Conservation (phyloP, 768 basidiomycete genomes). For the Paxillus ammoniavirescens region DNA sequence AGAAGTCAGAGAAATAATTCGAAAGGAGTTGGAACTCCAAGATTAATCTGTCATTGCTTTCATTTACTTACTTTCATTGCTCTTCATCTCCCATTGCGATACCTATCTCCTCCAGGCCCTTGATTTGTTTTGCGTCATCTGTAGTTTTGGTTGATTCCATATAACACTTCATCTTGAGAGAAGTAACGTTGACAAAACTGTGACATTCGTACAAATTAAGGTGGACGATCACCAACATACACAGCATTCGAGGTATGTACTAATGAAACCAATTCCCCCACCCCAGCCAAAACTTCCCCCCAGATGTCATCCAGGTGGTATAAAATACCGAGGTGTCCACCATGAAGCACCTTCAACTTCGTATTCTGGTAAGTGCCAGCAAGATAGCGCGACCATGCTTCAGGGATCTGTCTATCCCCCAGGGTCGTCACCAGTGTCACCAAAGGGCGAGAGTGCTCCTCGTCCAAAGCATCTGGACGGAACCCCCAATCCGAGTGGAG, state of each 20-base stretch:
- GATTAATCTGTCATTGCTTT: slow-evolving; percentile 41
- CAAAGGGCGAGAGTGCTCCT: slow-evolving; percentile 41
- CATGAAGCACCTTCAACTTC: slow-evolving; percentile 38
- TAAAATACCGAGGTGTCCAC: slow-evolving; percentile 49
- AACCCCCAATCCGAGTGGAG: slow-evolving; percentile 56
- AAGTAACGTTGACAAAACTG: not conserved
- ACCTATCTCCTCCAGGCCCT: slow-evolving; percentile 7
- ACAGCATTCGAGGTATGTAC: no score
- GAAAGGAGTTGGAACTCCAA: slow-evolving; percentile 70
- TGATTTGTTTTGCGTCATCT: slow-evolving; percentile 24
- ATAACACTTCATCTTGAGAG: slow-evolving; percentile 1
- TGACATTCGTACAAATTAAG: no score
- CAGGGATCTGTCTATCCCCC: slow-evolving; percentile 42
- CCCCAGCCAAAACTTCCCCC: slow-evolving; percentile 29
- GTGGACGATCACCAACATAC: no score
- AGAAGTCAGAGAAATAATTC: slow-evolving; percentile 79
- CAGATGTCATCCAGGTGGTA: slow-evolving; percentile 48
- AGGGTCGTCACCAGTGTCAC: slow-evolving; percentile 45
- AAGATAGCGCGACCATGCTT: slow-evolving; percentile 48
- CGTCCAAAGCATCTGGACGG: slow-evolving; percentile 40
- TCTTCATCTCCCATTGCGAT: slow-evolving; percentile 13
- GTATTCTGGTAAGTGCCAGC: slow-evolving; percentile 45
- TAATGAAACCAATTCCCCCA: slow-evolving; percentile 5
- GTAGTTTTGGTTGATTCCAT: slow-evolving; percentile 1
- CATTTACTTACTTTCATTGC: slow-evolving; percentile 21